Evolutionary conservation across 352 stramenopile species (phyloP).

Genomic region (Globisporangium recalcitrans): DNA sequence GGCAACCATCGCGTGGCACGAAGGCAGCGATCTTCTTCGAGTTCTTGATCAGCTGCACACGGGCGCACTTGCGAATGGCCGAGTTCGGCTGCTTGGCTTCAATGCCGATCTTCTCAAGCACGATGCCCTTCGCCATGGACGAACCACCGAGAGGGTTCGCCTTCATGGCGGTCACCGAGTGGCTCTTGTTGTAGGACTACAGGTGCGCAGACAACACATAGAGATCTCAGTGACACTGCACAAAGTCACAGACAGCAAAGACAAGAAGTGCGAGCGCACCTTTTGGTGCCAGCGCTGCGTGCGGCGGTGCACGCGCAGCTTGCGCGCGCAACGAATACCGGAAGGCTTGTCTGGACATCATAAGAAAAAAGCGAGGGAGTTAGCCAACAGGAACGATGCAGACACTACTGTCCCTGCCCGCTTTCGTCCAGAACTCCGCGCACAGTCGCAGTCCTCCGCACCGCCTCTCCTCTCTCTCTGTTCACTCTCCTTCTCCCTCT

Average conservation of each 20-base stretch:
- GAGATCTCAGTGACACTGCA: not conserved
- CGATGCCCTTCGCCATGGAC: slow-evolving; percentile 99
- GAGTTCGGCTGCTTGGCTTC: slow-evolving; percentile 99
- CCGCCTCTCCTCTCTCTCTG: slow-evolving; percentile 14
- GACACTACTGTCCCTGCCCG: not conserved
- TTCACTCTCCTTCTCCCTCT: not conserved
- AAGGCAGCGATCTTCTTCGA: slow-evolving; percentile 99
- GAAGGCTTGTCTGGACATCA: slow-evolving; percentile 94
- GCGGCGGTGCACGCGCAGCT: slow-evolving; percentile 98
- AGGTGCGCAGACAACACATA: not conserved
- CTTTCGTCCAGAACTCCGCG: not conserved
- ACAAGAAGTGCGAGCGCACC: slow-evolving; percentile 11
- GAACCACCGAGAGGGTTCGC: slow-evolving; percentile 99
- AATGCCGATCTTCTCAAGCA: slow-evolving; percentile 99
- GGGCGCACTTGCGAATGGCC: slow-evolving; percentile 99
- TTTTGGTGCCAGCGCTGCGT: slow-evolving; percentile 97
- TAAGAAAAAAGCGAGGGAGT: not conserved
- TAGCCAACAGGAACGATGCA: not conserved
- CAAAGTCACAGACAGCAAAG: not conserved
- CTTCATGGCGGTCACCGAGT: slow-evolving; percentile 99
- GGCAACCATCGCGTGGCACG: slow-evolving; percentile 99
- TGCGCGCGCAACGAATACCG: slow-evolving; percentile 98
- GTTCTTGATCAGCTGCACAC: slow-evolving; percentile 99
- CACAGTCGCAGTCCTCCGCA: no score
- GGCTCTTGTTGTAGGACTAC: slow-evolving; percentile 98